Evolutionary conservation across 306 rosid genomes (phyloP), one percentile per base, ranked within the genome.

Genomic region (Astragalus glycyphyllos): DNA sequence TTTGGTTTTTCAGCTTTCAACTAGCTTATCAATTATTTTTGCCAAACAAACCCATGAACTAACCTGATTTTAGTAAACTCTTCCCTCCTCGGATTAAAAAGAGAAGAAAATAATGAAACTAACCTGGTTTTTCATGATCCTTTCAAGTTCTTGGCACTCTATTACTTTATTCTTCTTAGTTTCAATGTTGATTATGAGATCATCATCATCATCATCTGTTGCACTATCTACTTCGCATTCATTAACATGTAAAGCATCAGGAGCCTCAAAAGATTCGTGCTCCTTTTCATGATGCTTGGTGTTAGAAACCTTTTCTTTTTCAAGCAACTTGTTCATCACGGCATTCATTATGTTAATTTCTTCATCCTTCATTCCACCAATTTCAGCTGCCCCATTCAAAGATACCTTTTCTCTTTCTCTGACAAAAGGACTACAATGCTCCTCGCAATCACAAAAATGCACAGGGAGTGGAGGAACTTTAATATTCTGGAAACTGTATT

Each of bases 401-500:
- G 54, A 62, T 57, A 13, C 75, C 46, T 68, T 74, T 45, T 66
- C 65, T 64, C 51, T 83, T 42, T 62, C 63, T 29, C 79, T 14
- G 46, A 62, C 68, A 65, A 54, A 26, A 81, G 83, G 70, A 71
- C 63, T 66, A 46, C 83, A 80, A 80, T 93, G 98, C 80, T 90
- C 96, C 79, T 93, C 96, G 62, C 98, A 93, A 71, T 88, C 98
- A 78, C 98, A 93, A 76, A 93, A 87, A 84, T 89, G 81, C 76
- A 84, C 80, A 4, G 98, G 98, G 54, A 80, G 84, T 26, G 89
- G 47, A 74, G 96, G 84, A 65, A 79, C 84, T 69, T 87, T 84
- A 71, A 90, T 82, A 72, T 86, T 86, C 74, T 86, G 92, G 88
- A 93, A 93, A 68, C 97, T 91, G 77, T 93, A 90, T 55, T 87